These are phyloP conservation scores for Aspergillus puulaauensis DNA, from an alignment of 2,329 filamentous ascomycete genomes.

Conservation along the genomic window DNA sequence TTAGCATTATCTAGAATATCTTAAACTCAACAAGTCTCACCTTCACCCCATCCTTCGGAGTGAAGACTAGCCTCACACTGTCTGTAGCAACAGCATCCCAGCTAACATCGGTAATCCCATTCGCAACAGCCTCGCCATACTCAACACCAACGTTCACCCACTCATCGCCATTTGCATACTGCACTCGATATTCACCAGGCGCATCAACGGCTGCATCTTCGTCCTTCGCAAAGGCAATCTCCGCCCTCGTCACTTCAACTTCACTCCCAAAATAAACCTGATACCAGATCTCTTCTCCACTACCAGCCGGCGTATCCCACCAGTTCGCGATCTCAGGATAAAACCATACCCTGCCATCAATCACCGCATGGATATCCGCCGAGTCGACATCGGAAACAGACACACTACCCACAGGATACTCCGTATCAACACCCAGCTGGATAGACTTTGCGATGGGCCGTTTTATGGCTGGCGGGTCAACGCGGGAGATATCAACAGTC, in stretches of 20 bases:
- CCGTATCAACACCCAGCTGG: slow-evolving; percentile 9
- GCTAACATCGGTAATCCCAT: slow-evolving; percentile 17
- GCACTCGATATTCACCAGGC: slow-evolving; percentile 13
- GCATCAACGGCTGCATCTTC: slow-evolving; percentile 13
- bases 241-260: slow-evolving; percentile 5
- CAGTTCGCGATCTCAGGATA: slow-evolving; percentile 21
- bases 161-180: slow-evolving; percentile 3
- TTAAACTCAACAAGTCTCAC: slow-evolving; percentile 21
- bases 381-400: slow-evolving; percentile 13
- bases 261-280: slow-evolving; percentile 14
- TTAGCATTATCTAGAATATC: slow-evolving; percentile 12
- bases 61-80: slow-evolving; percentile 15
- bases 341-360: slow-evolving; percentile 22
- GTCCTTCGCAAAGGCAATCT: slow-evolving; percentile 21
- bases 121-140: slow-evolving; percentile 10
- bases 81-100: slow-evolving; percentile 13
- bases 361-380: slow-evolving; percentile 14
- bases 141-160: slow-evolving; percentile 15
- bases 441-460: slow-evolving; percentile 17
- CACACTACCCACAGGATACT: slow-evolving; percentile 16
- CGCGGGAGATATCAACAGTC: slow-evolving; percentile 4
- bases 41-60: slow-evolving; percentile 8
- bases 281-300: slow-evolving; percentile 21
- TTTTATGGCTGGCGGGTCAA: slow-evolving; percentile 5
- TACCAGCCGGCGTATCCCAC: slow-evolving; percentile 20